These are phyloP conservation scores for Panicum hallii DNA, from an alignment of 202 grass and related monocot species.

Conservation along the genomic window DNA sequence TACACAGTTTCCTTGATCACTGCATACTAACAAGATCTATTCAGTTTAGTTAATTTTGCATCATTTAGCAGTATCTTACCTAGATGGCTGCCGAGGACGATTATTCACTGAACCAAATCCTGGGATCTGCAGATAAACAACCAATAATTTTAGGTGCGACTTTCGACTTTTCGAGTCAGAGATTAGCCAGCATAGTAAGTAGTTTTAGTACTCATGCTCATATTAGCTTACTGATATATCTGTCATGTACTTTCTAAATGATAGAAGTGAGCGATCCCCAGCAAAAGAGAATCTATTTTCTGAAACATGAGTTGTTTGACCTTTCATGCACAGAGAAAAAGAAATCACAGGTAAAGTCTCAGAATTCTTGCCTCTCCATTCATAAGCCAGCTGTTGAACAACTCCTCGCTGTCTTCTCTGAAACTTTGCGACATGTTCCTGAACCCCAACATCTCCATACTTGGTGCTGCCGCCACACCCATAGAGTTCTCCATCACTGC, in stretches of 20 bases:
- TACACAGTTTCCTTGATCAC: constrained; percentile 6
- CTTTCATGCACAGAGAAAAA: background rate
- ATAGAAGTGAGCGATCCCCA: background rate
- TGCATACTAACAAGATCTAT: background rate
- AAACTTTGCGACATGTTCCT: constrained; percentile 59
- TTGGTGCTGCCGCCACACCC: constrained; percentile 52
- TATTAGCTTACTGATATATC: background rate
- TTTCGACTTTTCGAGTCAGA: constrained; percentile 13
- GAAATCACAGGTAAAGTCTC: background rate
- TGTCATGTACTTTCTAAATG: background rate
- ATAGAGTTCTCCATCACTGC: constrained; percentile 73
- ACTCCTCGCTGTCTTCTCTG: constrained; percentile 72
- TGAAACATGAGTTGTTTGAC: constrained; percentile 10
- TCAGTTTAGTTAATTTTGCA: background rate
- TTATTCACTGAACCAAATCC: constrained; percentile 58
- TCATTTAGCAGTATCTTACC: constrained; percentile 47
- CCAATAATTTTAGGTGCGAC: constrained; percentile 33
- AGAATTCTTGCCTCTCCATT: constrained; percentile 72
- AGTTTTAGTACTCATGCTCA: constrained; percentile 15
- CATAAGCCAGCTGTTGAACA: constrained; percentile 81
- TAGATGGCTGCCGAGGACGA: constrained; percentile 63
- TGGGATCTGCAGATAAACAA: constrained; percentile 58
- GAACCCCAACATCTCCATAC: constrained; percentile 77
- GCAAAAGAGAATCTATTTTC: background rate
- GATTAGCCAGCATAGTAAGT: constrained; percentile 15